phyloP scores from a whole-genome alignment of 345 rosid genomes.

The Mallotus nudiflorus region DNA sequence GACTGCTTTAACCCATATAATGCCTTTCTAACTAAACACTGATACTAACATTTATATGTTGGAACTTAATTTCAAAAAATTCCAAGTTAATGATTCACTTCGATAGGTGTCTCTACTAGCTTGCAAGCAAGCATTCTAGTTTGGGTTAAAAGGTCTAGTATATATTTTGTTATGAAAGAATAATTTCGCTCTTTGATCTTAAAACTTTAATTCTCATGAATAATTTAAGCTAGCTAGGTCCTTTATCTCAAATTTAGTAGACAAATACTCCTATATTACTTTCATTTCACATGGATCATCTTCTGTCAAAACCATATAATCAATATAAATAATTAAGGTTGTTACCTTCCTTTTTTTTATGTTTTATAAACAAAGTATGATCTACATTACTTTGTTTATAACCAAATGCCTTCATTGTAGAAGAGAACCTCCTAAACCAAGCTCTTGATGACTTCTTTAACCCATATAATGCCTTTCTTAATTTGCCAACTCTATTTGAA shows the following conservation, averaged over 20 bases:
- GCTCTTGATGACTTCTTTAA: background rate
- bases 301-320: background rate
- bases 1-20: background rate
- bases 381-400: no score
- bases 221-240: background rate
- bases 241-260: background rate
- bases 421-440: background rate
- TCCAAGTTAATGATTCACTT: background rate
- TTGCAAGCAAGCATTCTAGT: background rate
- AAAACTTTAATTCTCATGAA: background rate
- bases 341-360: background rate
- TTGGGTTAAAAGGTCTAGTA: background rate
- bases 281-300: background rate
- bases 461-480: background rate
- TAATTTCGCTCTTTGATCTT: background rate
- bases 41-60: background rate
- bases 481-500: background rate
- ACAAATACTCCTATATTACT: background rate
- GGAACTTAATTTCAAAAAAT: background rate
- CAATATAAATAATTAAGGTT: background rate
- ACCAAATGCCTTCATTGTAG: no score
- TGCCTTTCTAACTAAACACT: background rate
- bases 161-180: background rate
- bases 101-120: background rate
- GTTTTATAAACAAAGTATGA: no score